Evolutionary conservation across 768 basidiomycete genomes (phyloP), one percentile per base, ranked within the genome.

Genomic region (Postia placenta): DNA sequence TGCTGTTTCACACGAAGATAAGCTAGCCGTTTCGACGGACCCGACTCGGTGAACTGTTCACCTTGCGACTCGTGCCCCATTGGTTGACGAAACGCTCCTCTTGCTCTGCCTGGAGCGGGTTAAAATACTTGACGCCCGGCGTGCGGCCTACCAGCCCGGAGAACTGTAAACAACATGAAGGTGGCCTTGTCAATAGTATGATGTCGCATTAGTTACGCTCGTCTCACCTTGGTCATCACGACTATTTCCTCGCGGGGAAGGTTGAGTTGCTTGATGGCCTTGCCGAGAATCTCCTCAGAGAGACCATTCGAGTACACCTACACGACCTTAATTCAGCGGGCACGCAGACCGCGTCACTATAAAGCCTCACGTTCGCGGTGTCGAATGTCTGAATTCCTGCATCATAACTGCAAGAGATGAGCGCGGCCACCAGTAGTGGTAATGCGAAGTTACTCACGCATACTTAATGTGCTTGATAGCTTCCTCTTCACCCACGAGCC

Each of bases 161-260:
- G 23, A 48, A 50, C 56, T 53, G 50, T 30, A 9, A 19, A 19
- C 12, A n/a, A 7, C 7, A 9, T 39, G 11, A 9, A 39, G 17
- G 7, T 39, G 38, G 38, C 11, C 11, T 9, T 39, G 20, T 39
- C 38, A 22, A 17, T 15, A 15, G 9, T 33, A 7, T 7, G 30
- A 7, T 33, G 30, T 7, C 30, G 30, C 30, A 15, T 7, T 33
- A 33, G 30, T 33, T 39, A 7, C 9, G 38, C 17, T 9, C 33
- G 9, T 17, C 50, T 35, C 25, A 65, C 63, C 67, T 80, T 81
- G 44, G 76, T 78, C 61, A 79, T 65, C 42, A 80, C 67, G 9
- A 80, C 76, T 26, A 78, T 58, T 53, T 71, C 68, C 17, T 75
- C 73, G 11, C 78, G 66, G 0, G 74, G 76, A 1, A 75, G 61